phyloP scores from a whole-genome alignment of 192 early-diverging fungal species.

The Podochytrium sp. region DNA sequence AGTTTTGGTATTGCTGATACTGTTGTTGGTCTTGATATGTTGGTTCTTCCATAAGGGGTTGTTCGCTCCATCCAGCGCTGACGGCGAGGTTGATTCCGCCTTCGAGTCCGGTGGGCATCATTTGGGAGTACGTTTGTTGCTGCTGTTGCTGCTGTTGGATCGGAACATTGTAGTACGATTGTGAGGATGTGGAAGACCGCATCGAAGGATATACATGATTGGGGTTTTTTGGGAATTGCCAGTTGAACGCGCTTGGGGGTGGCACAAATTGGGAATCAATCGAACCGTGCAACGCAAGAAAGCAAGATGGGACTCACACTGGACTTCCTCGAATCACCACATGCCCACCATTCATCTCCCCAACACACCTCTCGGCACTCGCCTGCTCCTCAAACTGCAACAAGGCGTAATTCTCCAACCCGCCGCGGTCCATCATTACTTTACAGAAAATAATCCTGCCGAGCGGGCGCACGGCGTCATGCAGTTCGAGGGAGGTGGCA shows the following conservation, averaged over 20 bases:
- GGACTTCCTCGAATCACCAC: conserved; percentile 40
- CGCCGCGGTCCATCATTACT: conserved; percentile 56
- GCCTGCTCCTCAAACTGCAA: conserved; percentile 59
- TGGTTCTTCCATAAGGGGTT: conserved; percentile 5
- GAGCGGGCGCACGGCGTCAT: conserved; percentile 42
- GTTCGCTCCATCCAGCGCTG: conserved; percentile 25
- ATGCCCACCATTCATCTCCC: conserved; percentile 44
- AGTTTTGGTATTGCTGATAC: background rate
- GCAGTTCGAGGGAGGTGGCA: conserved; percentile 47
- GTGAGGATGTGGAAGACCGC: background rate
- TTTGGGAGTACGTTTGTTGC: background rate
- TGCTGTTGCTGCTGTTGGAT: background rate
- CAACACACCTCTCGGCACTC: conserved; percentile 49
- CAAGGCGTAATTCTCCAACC: conserved; percentile 48
- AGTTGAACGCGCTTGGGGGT: conserved; percentile 38
- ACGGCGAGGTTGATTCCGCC: conserved; percentile 27
- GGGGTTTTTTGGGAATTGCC: conserved; percentile 55
- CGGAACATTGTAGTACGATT: background rate
- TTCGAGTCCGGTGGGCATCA: conserved; percentile 30
- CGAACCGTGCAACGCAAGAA: background rate
- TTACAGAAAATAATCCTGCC: conserved; percentile 59
- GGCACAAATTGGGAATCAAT: background rate
- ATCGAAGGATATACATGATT: conserved; percentile 53
- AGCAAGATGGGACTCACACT: conserved; percentile 33
- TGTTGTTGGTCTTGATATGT: too few species aligned